Conservation (phyloP, 495 filamentous ascomycete genomes). For the Aspergillus mulundensis region DNA sequence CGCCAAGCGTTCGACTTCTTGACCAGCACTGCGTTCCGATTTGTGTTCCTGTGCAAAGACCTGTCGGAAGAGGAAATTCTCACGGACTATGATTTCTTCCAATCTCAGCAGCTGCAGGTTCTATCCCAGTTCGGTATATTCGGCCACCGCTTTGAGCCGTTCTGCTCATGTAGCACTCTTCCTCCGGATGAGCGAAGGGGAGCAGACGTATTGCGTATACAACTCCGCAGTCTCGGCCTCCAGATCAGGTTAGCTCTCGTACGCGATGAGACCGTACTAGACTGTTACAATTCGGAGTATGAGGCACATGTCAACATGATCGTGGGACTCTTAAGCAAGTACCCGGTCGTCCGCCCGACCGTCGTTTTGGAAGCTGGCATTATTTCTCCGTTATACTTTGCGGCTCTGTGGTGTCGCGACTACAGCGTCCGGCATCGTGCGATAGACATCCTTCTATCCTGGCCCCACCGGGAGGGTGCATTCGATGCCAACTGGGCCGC, state of each 20-base stretch:
- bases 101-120: neutral
- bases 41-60: neutral
- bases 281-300: slow-evolving; percentile 4
- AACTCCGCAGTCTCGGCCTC: neutral
- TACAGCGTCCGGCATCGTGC: slow-evolving; percentile 34
- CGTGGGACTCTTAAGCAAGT: slow-evolving; percentile 1
- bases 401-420: slow-evolving; percentile 45
- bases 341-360: slow-evolving; percentile 12
- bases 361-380: slow-evolving; percentile 19
- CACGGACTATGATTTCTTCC: neutral
- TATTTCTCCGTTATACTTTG: slow-evolving; percentile 42
- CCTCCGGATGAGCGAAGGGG: neutral
- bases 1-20: neutral
- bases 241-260: neutral
- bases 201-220: neutral
- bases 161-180: neutral
- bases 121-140: neutral
- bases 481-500: neutral
- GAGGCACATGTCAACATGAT: slow-evolving; percentile 4
- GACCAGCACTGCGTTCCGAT: neutral
- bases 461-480: slow-evolving; percentile 43
- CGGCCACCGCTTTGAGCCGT: neutral
- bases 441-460: slow-evolving; percentile 28
- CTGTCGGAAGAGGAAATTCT: neutral
- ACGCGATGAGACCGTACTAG: neutral